Percentiles rank a stretch among this genome's conserved stretches.
phyloP scores from a whole-genome alignment of 169 alveolate genomes.

The Cardiosporidium cionae region DNA sequence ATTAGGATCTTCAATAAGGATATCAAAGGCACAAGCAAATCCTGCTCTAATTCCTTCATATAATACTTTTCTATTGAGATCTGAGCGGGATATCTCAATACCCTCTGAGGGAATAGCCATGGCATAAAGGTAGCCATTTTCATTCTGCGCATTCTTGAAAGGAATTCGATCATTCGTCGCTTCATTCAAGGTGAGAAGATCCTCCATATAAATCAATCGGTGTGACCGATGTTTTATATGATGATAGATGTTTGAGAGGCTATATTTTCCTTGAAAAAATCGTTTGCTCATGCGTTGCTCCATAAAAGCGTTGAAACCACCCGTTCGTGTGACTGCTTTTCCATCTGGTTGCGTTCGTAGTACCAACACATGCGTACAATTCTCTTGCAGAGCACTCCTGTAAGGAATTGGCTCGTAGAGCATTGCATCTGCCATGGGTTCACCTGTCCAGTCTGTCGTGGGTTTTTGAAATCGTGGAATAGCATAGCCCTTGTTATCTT shows the following conservation, averaged over 20 bases:
- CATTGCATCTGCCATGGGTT: slow-evolving; percentile 35
- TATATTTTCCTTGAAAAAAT: slow-evolving; percentile 19
- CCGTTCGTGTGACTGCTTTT: slow-evolving; percentile 5
- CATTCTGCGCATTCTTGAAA: too few species aligned
- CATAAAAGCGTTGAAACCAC: slow-evolving; percentile 7
- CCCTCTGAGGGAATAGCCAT: slow-evolving; percentile 3
- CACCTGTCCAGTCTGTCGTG: slow-evolving; percentile 8
- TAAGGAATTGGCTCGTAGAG: slow-evolving; percentile 34
- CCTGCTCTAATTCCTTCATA: slow-evolving; percentile 21
- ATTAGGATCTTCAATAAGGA: slow-evolving; percentile 19
- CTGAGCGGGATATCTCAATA: slow-evolving; percentile 3
- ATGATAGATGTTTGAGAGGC: slow-evolving; percentile 8
- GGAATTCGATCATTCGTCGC: slow-evolving; percentile 2
- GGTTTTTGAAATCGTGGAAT: slow-evolving; percentile 18
- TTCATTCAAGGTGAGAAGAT: slow-evolving; percentile 13
- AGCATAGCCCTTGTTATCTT: too few species aligned
- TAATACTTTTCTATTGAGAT: not conserved
- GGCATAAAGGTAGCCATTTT: slow-evolving; percentile 6
- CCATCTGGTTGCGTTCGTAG: slow-evolving; percentile 29
- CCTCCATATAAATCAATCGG: slow-evolving; percentile 18
- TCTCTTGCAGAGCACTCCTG: slow-evolving; percentile 14
- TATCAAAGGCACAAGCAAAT: slow-evolving; percentile 26
- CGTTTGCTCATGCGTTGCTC: slow-evolving; percentile 14
- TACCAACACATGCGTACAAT: slow-evolving; percentile 18
- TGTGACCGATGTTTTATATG: slow-evolving; percentile 9